Base-by-base conservation (phyloP, 768 basidiomycete genomes). In the Strobilomyces confusus region DNA sequence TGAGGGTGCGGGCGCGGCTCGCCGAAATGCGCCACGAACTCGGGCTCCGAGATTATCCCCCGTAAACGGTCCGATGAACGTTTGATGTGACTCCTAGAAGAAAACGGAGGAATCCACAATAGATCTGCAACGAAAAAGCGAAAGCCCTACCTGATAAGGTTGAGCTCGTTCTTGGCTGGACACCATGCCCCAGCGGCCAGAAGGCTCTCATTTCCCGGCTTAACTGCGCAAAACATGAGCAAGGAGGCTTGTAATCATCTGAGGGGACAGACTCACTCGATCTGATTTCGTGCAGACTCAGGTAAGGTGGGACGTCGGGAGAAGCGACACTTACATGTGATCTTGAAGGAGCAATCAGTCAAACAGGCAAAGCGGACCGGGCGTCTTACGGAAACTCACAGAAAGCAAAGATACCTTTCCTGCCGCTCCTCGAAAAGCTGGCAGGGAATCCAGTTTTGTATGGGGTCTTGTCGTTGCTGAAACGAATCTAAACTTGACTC, bases 381-480 rank as follows among this genome's bases (percentile, higher is more conserved):
- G 9, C 7, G 13, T 26, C 17, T 4, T 4, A 17, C 12, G 33
- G 30, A 48, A 14, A 77, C 88, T 73, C 67, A 91, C 93, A 95
- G 17, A 76, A 77, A 20, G 94, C 94, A 68, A 92, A 98, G 13
- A 86, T 81, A 0, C 95, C 92, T 63, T 98, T 98, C 38, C 89
- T 74, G 3, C 95, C 95, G 26, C 88, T 88, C 44, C 97, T 77
- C 4, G 92, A 94, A 60, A 95, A 90, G 49, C 85, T 87, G 0
- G 91, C 89, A 0, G 87, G 87, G 30, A 98, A 78, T 11, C 77
- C 77, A 7, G 69, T 80, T 72, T 98, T 98, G 75, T 99, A 99
- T 0, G 95, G 95, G 5, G 95, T 99, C 73, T 94, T 95, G 66
- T 94, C 89, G 52, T 91, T 91, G 64, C 89, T 92, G 71, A 95